Base-by-base conservation (phyloP, 2,329 filamentous ascomycete species). In the Huntiella decipiens region DNA sequence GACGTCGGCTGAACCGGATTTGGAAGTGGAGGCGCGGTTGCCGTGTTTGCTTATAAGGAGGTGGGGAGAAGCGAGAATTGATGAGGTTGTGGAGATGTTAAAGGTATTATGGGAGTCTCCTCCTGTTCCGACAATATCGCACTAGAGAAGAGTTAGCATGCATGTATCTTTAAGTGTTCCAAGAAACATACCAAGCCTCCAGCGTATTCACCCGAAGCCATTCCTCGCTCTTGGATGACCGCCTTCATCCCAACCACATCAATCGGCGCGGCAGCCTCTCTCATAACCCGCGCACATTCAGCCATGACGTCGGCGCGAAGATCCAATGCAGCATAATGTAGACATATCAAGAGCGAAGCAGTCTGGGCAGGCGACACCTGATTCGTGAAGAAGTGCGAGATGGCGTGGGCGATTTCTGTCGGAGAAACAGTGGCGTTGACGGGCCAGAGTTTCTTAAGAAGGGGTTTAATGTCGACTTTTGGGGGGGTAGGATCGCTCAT, bases 61-160 rank as follows among this genome's bases (percentile, higher is more conserved):
- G 22, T 92, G 67, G 4, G 86, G 77, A 4, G 86, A 92, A 40
- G 84, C 85, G 42, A 98, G 68, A 57, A 98, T 95, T 13, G 86
- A 94, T 2, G 91, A 77, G 5, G 91, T 94, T 4, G 91, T 98
- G 54, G 82, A 91, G 59, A 98, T 88, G 62, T 98, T 98, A 75
- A 94, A 98, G 32, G 91, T 98, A 61, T 93, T 85, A 69, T 96
- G 87, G 15, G 82, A 80, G 65, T 98, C 91, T 57, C 91, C 91
- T 53, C 91, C 91, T 5, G 91, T 98, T 54, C 91, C 91, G 49
- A 98, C 91, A 59, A 98, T 96, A 61, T 98, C 91, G 60, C 87
- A 77, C 67, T 76, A 38, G 4, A 38, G 4, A 45, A 46, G 31
- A 32, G 48, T 50, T 50, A 50, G 46, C 17, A 33, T 15, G 4